Evolutionary conservation across 208 protist species (phyloP).

Genomic region (Trypanosoma melophagium): DNA sequence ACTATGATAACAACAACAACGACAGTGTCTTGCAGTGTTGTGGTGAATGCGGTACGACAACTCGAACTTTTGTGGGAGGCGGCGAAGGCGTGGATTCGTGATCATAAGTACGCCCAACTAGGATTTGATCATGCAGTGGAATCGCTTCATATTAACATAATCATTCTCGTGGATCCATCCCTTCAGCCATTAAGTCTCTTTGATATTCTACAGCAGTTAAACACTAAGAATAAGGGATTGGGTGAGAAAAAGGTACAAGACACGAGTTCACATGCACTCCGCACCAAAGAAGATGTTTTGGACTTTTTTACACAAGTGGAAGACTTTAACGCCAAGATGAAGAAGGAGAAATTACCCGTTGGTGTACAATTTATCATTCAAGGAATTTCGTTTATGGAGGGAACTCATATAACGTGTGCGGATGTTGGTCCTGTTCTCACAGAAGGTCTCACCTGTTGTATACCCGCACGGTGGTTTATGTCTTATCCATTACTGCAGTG

Average conservation of each 20-base stretch:
- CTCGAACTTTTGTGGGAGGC: constrained; percentile 26
- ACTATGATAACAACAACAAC: no score
- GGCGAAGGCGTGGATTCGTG: constrained; percentile 21
- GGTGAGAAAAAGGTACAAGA: neutral
- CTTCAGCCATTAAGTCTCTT: neutral
- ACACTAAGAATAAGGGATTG: neutral
- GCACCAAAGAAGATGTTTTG: neutral
- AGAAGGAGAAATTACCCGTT: constrained; percentile 15
- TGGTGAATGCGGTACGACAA: constrained; percentile 20
- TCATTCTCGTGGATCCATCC: constrained; percentile 17
- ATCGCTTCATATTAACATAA: constrained; percentile 11
- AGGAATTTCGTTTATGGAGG: constrained; percentile 9
- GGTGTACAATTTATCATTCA: constrained; percentile 17
- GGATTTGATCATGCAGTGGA: constrained; percentile 27
- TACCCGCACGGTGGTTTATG: constrained; percentile 16
- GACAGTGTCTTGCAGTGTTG: constrained; percentile 8
- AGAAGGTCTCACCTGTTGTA: neutral
- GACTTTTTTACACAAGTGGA: neutral
- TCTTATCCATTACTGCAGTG: constrained; percentile 1
- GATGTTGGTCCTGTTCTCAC: neutral
- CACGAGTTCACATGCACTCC: neutral
- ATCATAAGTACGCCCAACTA: constrained; percentile 6
- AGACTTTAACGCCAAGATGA: constrained; percentile 8
- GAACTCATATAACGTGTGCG: neutral
- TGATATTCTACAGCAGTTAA: no score